These are phyloP conservation scores for Chlorella sp. DNA, from an alignment of 139 green algal genomes.

Conservation along the genomic window DNA sequence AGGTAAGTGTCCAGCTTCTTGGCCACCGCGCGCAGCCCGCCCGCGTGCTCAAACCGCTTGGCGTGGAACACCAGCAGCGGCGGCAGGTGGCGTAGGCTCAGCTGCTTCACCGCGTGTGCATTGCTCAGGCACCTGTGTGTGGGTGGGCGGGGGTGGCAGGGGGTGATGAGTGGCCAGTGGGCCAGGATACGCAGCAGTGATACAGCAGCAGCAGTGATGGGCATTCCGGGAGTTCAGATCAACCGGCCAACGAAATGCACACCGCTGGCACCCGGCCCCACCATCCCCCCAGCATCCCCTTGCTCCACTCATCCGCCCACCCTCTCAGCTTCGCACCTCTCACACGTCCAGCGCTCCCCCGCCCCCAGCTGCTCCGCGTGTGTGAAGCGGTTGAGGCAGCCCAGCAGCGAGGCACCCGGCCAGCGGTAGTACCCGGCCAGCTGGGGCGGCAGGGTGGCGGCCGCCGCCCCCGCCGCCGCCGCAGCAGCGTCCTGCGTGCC, in stretches of 20 bases:
- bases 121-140: slow-evolving; percentile 43
- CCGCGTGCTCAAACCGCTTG: slow-evolving; percentile 91
- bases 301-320: no score
- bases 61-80: slow-evolving; percentile 90
- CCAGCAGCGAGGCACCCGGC: slow-evolving; percentile 59
- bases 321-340: slow-evolving; percentile 2
- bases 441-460: slow-evolving; percentile 17
- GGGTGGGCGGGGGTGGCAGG: neutral
- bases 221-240: no score
- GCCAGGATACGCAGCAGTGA: neutral
- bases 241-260: no score
- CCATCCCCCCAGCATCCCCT: no score
- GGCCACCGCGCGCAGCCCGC: slow-evolving; percentile 13
- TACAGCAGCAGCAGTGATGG: no score
- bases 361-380: slow-evolving; percentile 61
- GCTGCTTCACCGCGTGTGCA: slow-evolving; percentile 84
- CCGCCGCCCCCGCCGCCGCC: neutral
- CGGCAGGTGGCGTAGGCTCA: slow-evolving; percentile 84
- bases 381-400: slow-evolving; percentile 73
- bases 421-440: slow-evolving; percentile 41
- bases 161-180: no score
- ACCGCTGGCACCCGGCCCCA: no score
- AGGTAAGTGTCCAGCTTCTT: slow-evolving; percentile 86
- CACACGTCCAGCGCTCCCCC: slow-evolving; percentile 67
- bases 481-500: neutral